Evolutionary conservation across 768 basidiomycete genomes (phyloP).

Genomic region (Collybia nuda): DNA sequence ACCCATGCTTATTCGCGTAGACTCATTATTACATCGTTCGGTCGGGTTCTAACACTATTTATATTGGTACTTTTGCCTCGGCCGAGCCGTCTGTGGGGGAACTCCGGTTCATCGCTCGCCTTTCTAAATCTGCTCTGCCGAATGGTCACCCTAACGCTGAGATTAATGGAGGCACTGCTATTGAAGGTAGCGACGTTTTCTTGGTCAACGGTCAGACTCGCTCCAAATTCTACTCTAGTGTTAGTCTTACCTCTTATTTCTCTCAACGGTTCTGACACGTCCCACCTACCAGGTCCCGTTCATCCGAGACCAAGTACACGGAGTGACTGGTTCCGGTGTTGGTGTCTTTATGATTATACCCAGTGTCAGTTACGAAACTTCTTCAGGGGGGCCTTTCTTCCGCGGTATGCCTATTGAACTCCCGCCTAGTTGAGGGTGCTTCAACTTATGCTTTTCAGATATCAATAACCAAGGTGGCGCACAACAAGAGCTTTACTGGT

Average conservation of each 20-base stretch:
- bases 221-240: slow-evolving; percentile 49
- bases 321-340: slow-evolving; percentile 44
- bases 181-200: slow-evolving; percentile 50
- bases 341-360: slow-evolving; percentile 48
- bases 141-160: slow-evolving; percentile 39
- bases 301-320: slow-evolving; percentile 51
- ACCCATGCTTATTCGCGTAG: slow-evolving; percentile 15
- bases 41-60: slow-evolving; percentile 42
- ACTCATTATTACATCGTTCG: slow-evolving; percentile 47
- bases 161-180: slow-evolving; percentile 38
- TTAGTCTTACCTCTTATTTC: slow-evolving; percentile 16
- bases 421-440: not conserved
- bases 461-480: slow-evolving; percentile 47
- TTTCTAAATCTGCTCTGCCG: slow-evolving; percentile 37
- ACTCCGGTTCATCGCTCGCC: slow-evolving; percentile 46
- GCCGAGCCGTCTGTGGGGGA: slow-evolving; percentile 48
- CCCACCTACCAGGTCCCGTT: slow-evolving; percentile 35
- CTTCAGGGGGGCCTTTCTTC: slow-evolving; percentile 52
- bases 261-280: not conserved
- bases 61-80: slow-evolving; percentile 45
- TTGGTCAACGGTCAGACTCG: slow-evolving; percentile 43
- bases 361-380: slow-evolving; percentile 41
- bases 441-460: slow-evolving; percentile 22
- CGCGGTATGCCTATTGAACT: slow-evolving; percentile 25
- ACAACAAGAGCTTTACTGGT: slow-evolving; percentile 49